Evolutionary conservation across 345 rosid species (phyloP).

Genomic region (Laguncularia racemosa): DNA sequence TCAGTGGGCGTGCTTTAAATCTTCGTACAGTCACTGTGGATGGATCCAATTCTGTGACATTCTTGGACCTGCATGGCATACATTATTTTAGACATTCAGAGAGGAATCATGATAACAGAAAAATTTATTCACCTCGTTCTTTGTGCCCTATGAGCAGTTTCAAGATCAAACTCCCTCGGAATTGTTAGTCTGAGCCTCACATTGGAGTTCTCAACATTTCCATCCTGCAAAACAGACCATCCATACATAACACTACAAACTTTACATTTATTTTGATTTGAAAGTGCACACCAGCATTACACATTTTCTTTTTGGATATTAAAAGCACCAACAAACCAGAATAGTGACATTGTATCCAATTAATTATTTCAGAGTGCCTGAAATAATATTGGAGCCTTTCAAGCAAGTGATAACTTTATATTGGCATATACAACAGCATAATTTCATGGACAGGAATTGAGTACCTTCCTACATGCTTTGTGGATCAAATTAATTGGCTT

Average conservation of each 20-base stretch:
- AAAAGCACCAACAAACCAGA: too few species aligned
- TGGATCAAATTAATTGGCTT: slow-evolving; percentile 57
- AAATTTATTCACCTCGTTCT: slow-evolving; percentile 46
- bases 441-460: slow-evolving; percentile 9
- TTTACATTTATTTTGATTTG: too few species aligned
- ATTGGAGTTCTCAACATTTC: slow-evolving; percentile 24
- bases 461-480: slow-evolving; percentile 73
- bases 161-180: slow-evolving; percentile 90
- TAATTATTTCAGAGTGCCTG: too few species aligned
- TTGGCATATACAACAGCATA: background rate
- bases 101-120: slow-evolving; percentile 7
- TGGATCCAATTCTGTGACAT: slow-evolving; percentile 29
- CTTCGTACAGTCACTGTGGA: slow-evolving; percentile 27
- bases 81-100: background rate
- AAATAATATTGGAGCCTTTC: too few species aligned
- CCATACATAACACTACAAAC: background rate
- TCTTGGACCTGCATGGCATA: slow-evolving; percentile 54
- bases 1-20: slow-evolving; percentile 93
- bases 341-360: background rate
- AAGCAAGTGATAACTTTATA: too few species aligned
- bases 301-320: too few species aligned
- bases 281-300: too few species aligned
- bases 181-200: slow-evolving; percentile 56
- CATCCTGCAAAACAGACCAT: slow-evolving; percentile 43
- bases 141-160: slow-evolving; percentile 77